Evolutionary conservation across 129 eudicot genomes (phyloP).

Genomic region (Mikania micrantha): DNA sequence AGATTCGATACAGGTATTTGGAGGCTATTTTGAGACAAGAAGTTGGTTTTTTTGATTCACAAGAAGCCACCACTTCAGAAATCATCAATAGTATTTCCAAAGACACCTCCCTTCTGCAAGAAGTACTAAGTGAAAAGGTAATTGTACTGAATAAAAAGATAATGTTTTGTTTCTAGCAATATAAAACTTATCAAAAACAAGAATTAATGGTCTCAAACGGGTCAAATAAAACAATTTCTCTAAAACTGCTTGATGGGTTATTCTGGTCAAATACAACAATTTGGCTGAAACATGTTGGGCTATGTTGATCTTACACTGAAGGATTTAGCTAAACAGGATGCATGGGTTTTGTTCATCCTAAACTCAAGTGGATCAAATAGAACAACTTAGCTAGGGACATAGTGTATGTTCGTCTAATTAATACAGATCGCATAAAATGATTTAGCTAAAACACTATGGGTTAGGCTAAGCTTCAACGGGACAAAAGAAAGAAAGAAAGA

Average conservation of each 20-base stretch:
- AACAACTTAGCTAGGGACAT: too few species aligned
- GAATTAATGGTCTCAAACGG: background rate
- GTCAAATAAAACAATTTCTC: background rate
- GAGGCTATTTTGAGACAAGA: constrained; percentile 90
- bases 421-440: background rate
- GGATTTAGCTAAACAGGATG: background rate
- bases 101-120: constrained; percentile 84
- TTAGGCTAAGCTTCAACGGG: too few species aligned
- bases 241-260: background rate
- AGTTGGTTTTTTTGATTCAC: constrained; percentile 95
- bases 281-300: background rate
- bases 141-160: too few species aligned
- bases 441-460: too few species aligned
- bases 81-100: constrained; percentile 76
- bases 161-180: too few species aligned
- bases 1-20: constrained; percentile 79
- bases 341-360: background rate
- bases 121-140: constrained; percentile 97
- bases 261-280: too few species aligned
- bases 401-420: too few species aligned
- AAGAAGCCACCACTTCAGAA: constrained; percentile 94
- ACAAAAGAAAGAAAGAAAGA: too few species aligned
- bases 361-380: background rate
- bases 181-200: too few species aligned
- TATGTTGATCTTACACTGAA: background rate